Base-by-base conservation (phyloP, 257 asterid genomes). In the Prunella vulgaris region DNA sequence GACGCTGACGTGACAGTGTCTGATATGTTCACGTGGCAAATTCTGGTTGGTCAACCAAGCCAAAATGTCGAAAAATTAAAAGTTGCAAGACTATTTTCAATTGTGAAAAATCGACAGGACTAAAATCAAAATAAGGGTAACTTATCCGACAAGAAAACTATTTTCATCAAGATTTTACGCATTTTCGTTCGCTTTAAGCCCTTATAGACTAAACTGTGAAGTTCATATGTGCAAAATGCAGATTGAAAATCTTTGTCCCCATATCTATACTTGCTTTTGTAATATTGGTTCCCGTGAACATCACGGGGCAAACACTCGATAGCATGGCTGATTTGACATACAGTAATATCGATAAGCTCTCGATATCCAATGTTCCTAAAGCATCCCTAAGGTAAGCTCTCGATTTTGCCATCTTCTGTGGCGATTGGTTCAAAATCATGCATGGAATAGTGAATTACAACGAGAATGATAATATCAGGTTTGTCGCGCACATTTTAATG, bases 171-270 rank as follows among this genome's bases (percentile, higher is more conserved):
- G 12, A 35, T 35, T 35, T 35, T 35, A 35, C 8, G 12, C 42
- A 35, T 35, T 48, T 27, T 32, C 56, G 8, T 62, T 53, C 21
- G 61, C 53, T 44, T 69, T 15, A 57, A 57, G n/a, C 59, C 48
- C 59, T 64, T 64, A 32, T 32, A 3, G 60, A 62, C 8, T 4
- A 24, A 5, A 44, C 25, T 22, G 61, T 58, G 32, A 68, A 52
- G 20, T 48, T 46, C 13, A 21, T 58, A 59, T 63, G 42, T 42
- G 62, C 8, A 44, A 24, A 54, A 24, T 80, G 85, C 96, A 89
- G 98, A 63, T 77, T 92, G 90, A 92, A 89, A 79, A 86, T 92
- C 38, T 89, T 89, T 71, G 83, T 87, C 73, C 96, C 98, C 4
- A 82, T 92, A 51, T 77, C 96, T 49, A 3, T 84, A 27, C 90